Conservation (phyloP, 345 rosid species). For the Syzygium oleosum region DNA sequence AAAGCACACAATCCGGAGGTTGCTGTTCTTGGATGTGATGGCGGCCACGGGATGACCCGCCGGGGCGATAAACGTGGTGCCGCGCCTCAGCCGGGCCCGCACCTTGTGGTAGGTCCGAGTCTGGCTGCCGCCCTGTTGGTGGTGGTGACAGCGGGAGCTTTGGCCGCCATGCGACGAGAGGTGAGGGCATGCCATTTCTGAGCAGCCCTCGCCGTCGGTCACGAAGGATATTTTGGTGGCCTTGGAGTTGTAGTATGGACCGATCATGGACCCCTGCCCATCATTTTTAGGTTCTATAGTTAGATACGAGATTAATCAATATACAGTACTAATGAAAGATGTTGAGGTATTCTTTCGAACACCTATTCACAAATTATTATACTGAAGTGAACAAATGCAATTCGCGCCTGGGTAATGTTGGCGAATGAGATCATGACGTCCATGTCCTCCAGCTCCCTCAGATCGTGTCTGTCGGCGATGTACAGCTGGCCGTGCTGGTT, state of each 20-base stretch:
- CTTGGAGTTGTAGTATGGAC: slow-evolving; percentile 32
- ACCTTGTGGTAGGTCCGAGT: slow-evolving; percentile 12
- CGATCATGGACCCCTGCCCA: slow-evolving; percentile 26
- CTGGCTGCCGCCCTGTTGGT: neutral
- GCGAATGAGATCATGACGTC: slow-evolving; percentile 19
- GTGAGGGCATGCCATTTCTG: slow-evolving; percentile 47
- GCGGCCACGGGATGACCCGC: slow-evolving; percentile 36
- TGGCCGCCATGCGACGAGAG: neutral
- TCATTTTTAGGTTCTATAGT: neutral
- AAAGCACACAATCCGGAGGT: slow-evolving; percentile 23
- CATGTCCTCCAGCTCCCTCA: slow-evolving; percentile 13
- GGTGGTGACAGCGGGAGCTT: neutral
- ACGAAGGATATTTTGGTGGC: slow-evolving; percentile 22
- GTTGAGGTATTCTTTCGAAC: neutral
- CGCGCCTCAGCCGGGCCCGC: slow-evolving; percentile 10
- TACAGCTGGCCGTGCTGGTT: slow-evolving; percentile 30
- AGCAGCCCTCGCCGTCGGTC: slow-evolving; percentile 19
- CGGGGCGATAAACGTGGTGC: slow-evolving; percentile 18
- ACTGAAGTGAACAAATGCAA: neutral
- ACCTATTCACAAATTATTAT: neutral
- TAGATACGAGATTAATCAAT: neutral
- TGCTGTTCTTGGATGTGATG: slow-evolving; percentile 13
- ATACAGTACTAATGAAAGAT: neutral
- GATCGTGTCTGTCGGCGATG: slow-evolving; percentile 11
- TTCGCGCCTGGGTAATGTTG: slow-evolving; percentile 25